Percentiles rank a stretch among this genome's conserved stretches.
phyloP scores from a whole-genome alignment of 371 early-diverging fungal species.

The Mortierella sp. region DNA sequence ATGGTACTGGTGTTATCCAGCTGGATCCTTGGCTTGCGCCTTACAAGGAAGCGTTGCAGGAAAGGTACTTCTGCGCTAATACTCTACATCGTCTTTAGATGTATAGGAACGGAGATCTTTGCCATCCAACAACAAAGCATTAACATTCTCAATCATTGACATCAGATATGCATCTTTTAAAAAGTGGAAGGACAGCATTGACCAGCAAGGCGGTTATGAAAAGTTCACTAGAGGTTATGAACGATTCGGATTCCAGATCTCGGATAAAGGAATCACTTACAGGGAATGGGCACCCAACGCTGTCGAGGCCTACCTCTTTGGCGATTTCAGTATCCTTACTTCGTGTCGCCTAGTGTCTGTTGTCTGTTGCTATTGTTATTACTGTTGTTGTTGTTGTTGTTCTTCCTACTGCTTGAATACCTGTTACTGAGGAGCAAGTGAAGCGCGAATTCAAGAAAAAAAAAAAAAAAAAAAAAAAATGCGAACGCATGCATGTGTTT shows the following conservation, averaged over 20 bases:
- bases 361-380: background rate
- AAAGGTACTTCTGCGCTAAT: conserved; percentile 61
- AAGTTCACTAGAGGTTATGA: conserved; percentile 86
- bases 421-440: background rate
- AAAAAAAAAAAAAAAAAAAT: conserved; percentile 71
- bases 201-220: conserved; percentile 84
- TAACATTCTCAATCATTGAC: background rate
- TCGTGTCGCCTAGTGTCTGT: too few species aligned
- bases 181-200: conserved; percentile 77
- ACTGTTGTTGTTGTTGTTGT: background rate
- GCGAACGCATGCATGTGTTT: conserved; percentile 71
- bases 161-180: conserved; percentile 63
- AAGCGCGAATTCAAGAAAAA: conserved; percentile 61
- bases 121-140: too few species aligned
- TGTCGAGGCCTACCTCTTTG: conserved; percentile 82
- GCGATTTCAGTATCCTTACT: conserved; percentile 87
- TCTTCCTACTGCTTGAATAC: background rate
- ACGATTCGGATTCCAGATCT: conserved; percentile 73
- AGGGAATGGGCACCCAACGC: conserved; percentile 97
- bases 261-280: conserved; percentile 72
- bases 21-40: conserved; percentile 82
- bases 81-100: background rate
- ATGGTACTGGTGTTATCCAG: conserved; percentile 74
- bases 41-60: conserved; percentile 65
- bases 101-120: too few species aligned